Base-by-base conservation (phyloP, 371 early-diverging fungal species). In the Zopfochytrium polystomum region DNA sequence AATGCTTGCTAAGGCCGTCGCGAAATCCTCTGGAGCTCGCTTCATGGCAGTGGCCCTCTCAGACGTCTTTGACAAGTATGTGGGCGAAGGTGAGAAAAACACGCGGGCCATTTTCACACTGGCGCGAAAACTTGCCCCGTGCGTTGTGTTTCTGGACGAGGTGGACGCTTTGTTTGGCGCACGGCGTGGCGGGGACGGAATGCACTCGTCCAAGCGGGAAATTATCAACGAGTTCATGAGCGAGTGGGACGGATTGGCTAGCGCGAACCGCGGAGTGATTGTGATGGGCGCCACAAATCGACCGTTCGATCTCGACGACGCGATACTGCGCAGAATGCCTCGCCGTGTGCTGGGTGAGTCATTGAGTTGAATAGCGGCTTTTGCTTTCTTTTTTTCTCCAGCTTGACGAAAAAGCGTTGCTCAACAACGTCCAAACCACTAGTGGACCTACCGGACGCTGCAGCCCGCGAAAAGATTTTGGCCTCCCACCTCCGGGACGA, bases 91-190 rank as follows among this genome's bases (percentile, higher is more conserved):
- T 42, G 99, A 99, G 73, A 96, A 95, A 73, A 92, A 95, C 54
- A 92, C 93, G 22, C 76, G 87, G 55, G 98, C 98, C 0, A 81
- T 96, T 11, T 99, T 99, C 71, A 90, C 94, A 43, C 81, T 96
- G 44, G 99, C 99, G 4, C 80, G 98, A 55, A 95, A 96, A 65
- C 74, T 96, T 4, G 76, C 90, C 11, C 99, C 99, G 0, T 91
- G 97, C 68, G 96, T 99, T 7, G 87, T 99, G 18, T 99, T 99
- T 66, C 80, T 99, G 58, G 99, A 99, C 74, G 99, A 99, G 71
- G 90, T 98, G 0, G 99, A 99, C 66, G 90, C 97, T 32, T 72
- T 99, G 26, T 57, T 57, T 32, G 84, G 84, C 55, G 49, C 76
- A 70, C 48, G 59, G 11, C 49, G 59, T 11, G 48, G 50, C 5